These are phyloP conservation scores for Capsella bursapastoris DNA, from an alignment of 345 rosid species.

Conservation along the genomic window DNA sequence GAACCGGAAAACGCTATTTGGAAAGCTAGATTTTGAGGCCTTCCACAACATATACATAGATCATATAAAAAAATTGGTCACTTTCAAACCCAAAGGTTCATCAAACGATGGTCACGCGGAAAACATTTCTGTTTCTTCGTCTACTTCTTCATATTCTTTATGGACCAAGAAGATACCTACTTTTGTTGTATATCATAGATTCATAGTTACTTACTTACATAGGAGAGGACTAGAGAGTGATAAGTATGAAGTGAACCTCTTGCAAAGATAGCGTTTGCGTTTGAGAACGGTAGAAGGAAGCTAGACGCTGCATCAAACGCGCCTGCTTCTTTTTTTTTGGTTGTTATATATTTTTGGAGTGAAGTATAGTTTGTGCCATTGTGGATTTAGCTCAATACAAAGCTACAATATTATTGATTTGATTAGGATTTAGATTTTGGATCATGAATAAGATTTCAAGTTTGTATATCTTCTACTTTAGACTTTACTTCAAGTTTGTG, in stretches of 20 bases:
- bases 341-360: not conserved
- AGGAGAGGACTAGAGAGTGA: conserved; percentile 29
- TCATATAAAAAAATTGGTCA: not conserved
- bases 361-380: not conserved
- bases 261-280: conserved; percentile 28
- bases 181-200: conserved; percentile 38
- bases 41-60: conserved; percentile 29
- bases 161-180: conserved; percentile 25
- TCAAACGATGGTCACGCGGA: conserved; percentile 33
- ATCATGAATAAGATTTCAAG: conserved; percentile 13
- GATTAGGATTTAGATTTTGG: conserved; percentile 5
- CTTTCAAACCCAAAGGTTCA: conserved; percentile 16
- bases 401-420: not conserved
- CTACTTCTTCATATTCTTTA: conserved; percentile 3
- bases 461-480: not conserved
- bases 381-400: conserved; percentile 5
- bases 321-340: not conserved
- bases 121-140: not conserved
- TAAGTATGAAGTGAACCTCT: conserved; percentile 28
- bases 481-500: no score
- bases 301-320: conserved; percentile 28
- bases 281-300: conserved; percentile 25
- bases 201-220: conserved; percentile 28
- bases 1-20: conserved; percentile 82
- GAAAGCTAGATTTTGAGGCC: conserved; percentile 76